Conservation (phyloP, 805 yeast species). For the Wickerhamia fluorescens region DNA sequence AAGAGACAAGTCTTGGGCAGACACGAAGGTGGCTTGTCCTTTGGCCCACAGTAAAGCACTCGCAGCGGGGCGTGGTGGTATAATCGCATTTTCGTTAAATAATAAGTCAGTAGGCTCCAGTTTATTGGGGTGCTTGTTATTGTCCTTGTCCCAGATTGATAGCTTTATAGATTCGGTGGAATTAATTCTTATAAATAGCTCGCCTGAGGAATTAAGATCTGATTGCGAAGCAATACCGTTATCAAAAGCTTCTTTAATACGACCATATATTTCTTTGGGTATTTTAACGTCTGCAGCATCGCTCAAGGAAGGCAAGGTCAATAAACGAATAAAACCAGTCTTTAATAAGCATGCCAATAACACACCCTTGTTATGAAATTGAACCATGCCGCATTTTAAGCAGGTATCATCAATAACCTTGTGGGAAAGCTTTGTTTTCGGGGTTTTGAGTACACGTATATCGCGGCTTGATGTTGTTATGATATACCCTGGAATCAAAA, state of each 20-base stretch:
- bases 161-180: conserved; percentile 36
- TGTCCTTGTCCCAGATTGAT: conserved; percentile 14
- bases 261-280: conserved; percentile 21
- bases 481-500: conserved; percentile 54
- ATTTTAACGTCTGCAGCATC: conserved; percentile 46
- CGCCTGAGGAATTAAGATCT: conserved; percentile 44
- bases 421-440: conserved; percentile 57
- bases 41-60: conserved; percentile 81
- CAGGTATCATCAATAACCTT: conserved; percentile 48
- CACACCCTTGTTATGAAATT: conserved; percentile 36
- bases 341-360: conserved; percentile 38
- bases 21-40: conserved; percentile 57
- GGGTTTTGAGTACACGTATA: conserved; percentile 53
- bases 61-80: conserved; percentile 76
- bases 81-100: conserved; percentile 59
- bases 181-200: conserved; percentile 48
- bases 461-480: conserved; percentile 52
- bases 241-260: conserved; percentile 15
- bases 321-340: conserved; percentile 41
- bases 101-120: conserved; percentile 44
- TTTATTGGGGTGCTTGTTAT: conserved; percentile 5
- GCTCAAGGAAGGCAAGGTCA: conserved; percentile 55
- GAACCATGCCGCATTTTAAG: conserved; percentile 44
- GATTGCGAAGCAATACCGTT: conserved; percentile 17
- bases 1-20: conserved; percentile 53